A percentile compares a stretch with the other conserved stretches of the same genome.
phyloP scores from a whole-genome alignment of 768 basidiomycete species.

The Lentinula sp. region DNA sequence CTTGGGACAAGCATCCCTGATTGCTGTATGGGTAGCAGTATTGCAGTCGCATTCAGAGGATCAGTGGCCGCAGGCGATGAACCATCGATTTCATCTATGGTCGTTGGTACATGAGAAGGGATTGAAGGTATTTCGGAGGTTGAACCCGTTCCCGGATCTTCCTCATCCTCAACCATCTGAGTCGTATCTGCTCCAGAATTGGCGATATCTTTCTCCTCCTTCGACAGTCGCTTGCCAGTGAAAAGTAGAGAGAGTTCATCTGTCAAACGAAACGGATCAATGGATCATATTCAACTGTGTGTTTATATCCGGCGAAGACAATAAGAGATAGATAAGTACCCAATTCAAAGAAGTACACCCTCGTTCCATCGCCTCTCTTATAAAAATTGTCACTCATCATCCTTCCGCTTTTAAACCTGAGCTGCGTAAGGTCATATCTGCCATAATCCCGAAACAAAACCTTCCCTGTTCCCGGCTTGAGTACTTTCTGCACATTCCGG shows the following conservation, averaged over 20 bases:
- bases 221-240: constrained; percentile 39
- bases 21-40: neutral
- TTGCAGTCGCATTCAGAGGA: neutral
- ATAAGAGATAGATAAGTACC: constrained; percentile 35
- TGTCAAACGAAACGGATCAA: constrained; percentile 18
- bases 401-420: constrained; percentile 84
- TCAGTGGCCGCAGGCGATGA: neutral
- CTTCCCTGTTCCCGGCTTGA: constrained; percentile 77
- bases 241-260: constrained; percentile 79
- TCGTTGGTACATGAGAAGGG: neutral
- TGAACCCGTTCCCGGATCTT: neutral
- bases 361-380: constrained; percentile 92
- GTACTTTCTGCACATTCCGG: constrained; percentile 72
- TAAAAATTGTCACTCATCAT: constrained; percentile 94
- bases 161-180: neutral
- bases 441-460: constrained; percentile 93
- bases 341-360: constrained; percentile 94
- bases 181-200: neutral
- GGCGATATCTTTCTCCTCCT: neutral
- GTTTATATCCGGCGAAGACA: neutral
- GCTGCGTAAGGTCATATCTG: constrained; percentile 88
- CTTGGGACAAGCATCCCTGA: neutral
- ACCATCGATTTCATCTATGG: neutral
- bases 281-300: constrained; percentile 1
- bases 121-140: neutral